phyloP scores from a whole-genome alignment of 2,329 filamentous ascomycete species.

The Ascochyta koolunga region DNA sequence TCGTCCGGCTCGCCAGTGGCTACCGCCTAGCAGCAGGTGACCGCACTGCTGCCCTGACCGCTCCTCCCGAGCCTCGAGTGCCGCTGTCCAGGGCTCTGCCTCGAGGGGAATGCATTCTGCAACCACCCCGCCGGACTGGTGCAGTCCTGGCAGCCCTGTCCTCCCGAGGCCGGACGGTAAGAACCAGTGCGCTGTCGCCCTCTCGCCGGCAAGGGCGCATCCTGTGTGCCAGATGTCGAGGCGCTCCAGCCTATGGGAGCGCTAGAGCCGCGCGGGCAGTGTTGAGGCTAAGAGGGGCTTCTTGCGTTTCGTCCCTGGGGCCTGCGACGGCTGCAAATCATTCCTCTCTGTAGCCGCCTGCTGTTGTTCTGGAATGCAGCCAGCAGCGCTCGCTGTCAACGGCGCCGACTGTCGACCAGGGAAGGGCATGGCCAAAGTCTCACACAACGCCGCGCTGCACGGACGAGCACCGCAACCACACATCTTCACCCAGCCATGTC shows the following conservation, averaged over 20 bases:
- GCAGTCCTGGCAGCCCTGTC: slow-evolving; percentile 13
- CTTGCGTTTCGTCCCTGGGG: slow-evolving; percentile 22
- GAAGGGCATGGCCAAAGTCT: slow-evolving; percentile 5
- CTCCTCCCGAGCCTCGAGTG: slow-evolving; percentile 24
- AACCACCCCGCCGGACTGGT: slow-evolving; percentile 15
- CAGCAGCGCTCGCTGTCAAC: slow-evolving; percentile 2
- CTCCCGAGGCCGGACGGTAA: slow-evolving; percentile 12
- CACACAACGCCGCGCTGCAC: slow-evolving; percentile 3
- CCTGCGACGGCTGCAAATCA: slow-evolving; percentile 30
- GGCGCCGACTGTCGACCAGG: neutral
- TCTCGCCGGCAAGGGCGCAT: slow-evolving; percentile 28
- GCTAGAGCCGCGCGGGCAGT: slow-evolving; percentile 9
- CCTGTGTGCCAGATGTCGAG: slow-evolving; percentile 3
- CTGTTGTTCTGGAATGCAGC: slow-evolving; percentile 31
- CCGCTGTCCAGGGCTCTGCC: slow-evolving; percentile 16
- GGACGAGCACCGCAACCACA: neutral
- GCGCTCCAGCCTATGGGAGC: slow-evolving; percentile 12
- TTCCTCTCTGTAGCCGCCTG: slow-evolving; percentile 22
- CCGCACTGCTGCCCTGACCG: slow-evolving; percentile 30
- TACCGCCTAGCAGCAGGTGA: slow-evolving; percentile 32
- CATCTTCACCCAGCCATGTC: neutral
- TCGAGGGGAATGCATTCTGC: slow-evolving; percentile 34
- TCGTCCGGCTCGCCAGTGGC: slow-evolving; percentile 18
- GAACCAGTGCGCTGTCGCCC: slow-evolving; percentile 18
- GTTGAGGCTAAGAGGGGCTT: slow-evolving; percentile 4